Conservation (phyloP, 805 yeast genomes). For the Candida argentea region DNA sequence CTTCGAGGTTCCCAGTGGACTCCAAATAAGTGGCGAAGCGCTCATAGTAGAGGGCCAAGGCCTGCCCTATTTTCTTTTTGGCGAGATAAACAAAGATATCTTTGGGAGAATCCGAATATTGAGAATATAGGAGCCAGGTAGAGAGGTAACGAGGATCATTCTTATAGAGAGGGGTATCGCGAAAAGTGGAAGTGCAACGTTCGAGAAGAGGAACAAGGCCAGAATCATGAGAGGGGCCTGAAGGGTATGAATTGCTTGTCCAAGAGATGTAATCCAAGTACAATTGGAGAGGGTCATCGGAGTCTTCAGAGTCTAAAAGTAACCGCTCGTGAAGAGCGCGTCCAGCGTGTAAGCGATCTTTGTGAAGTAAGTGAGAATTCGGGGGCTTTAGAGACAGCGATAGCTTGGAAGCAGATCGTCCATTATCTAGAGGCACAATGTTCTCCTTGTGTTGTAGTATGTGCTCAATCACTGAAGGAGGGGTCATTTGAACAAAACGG, state of each 20-base stretch:
- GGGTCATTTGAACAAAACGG: no score
- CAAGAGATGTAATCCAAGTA: conserved; percentile 70
- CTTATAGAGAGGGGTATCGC: conserved; percentile 56
- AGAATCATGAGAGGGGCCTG: conserved; percentile 51
- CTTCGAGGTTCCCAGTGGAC: conserved; percentile 30
- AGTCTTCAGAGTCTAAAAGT: conserved; percentile 43
- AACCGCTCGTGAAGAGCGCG: conserved; percentile 39
- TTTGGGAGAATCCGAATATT: conserved; percentile 55
- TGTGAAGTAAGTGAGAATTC: conserved; percentile 9
- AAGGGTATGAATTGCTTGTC: conserved; percentile 54
- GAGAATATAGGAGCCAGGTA: conserved; percentile 74
- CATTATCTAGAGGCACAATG: conserved; percentile 54
- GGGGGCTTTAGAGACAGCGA: conserved; percentile 29
- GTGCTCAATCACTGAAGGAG: conserved; percentile 7
- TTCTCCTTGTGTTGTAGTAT: conserved; percentile 60
- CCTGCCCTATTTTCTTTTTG: conserved; percentile 59
- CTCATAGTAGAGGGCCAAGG: conserved; percentile 66
- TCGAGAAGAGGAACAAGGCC: conserved; percentile 60
- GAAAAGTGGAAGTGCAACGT: conserved; percentile 58
- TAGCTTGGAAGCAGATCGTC: conserved; percentile 56
- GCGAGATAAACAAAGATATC: conserved; percentile 65
- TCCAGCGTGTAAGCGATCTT: conserved; percentile 20
- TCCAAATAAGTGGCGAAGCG: conserved; percentile 63
- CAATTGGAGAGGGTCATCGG: conserved; percentile 78
- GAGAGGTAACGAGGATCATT: conserved; percentile 75